Evolutionary conservation across 805 yeast genomes (phyloP), one percentile per base, ranked within the genome.

Genomic region (Cyberlindnera mississippiensis): DNA sequence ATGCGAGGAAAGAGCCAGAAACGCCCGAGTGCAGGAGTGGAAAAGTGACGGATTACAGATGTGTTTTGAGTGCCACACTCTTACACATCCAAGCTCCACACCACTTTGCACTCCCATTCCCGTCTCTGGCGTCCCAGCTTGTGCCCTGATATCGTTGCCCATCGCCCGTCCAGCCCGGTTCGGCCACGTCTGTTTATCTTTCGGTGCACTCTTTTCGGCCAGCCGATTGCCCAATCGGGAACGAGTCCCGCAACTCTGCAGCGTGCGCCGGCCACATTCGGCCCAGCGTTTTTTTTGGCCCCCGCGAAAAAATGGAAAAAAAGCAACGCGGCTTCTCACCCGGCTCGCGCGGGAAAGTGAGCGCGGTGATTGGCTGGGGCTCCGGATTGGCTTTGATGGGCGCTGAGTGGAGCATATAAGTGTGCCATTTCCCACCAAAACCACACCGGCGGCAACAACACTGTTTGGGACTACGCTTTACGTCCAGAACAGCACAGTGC

Each of bases 171-270:
- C 19, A 9, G 18, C 18, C 37, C 17, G 37, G 33, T 19, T 19
- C 33, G 43, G 18, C 16, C 36, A 22, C 35, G 20, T 39, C 18
- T 35, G 42, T 39, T 43, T 39, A 37, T 39, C 41, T 39, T 39
- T 36, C 17, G 34, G 24, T 13, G 12, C 18, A 13, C 16, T 28
- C 5, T 28, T 41, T 37, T 22, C 35, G 37, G 41, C 39, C 11
- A 17, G 34, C 31, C 17, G 17, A 32, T 37, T 37, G 27, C 46
- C 42, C 9, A n/a, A 14, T 40, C 31, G 7, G 48, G 45, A 15
- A n/a, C 12, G 24, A 19, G 26, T 28, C 17, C 42, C 46, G 38
- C 37, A 39, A 19, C 26, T 31, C 26, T 19, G 33, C 10, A 20
- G 24, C 24, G 24, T 20, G 24, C 24, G 24, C 24, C 24, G 24